Base-by-base conservation (phyloP, 1,284 basidiomycete species). In the Mycena sp. region DNA sequence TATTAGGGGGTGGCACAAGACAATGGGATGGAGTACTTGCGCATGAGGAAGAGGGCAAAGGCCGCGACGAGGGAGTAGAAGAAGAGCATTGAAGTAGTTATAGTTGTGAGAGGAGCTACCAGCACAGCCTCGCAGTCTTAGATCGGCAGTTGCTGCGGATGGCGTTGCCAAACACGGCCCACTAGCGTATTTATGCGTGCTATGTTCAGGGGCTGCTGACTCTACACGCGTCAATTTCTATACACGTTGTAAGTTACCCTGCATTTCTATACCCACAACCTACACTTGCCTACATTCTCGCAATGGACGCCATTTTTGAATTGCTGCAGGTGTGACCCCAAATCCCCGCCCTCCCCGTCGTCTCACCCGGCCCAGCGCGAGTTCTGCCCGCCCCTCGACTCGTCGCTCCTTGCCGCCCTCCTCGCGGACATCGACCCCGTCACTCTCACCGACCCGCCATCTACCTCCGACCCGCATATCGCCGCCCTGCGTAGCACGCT, bases 301-400 rank as follows among this genome's bases (percentile, higher is more conserved):
- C 52, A 26, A 67, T 66, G 61, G 65, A 67, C 32, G 35, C 62
- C 4, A 61, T 72, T 53, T 72, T 71, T 63, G 64, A 71, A 46
- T 62, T 48, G 26, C 52, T 72, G 32, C 67, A 73, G 70, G 72
- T 70, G 56, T 45, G 69, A 54, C n/a, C n/a, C n/a, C n/a, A n/a
- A n/a, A n/a, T n/a, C n/a, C 23, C 30, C 10, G 6, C 38, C 29
- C 28, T 43, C n/a, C 26, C 3, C 26, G 25, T 12, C 19, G 6
- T 37, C 19, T 53, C 16, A 57, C 17, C 9, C 19, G 5, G 11
- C 17, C 9, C 17, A 92, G 90, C 78, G 77, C 62, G 88, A 91
- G 75, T 93, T 89, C 70, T 90, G 87, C 73, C 91, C 90, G n/a
- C 88, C 88, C 0, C 75, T 93, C 58, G 91, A 93, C 71, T 82